Evolutionary conservation across 2,329 filamentous ascomycete species (phyloP).

Genomic region (Diaporthe helianthi): DNA sequence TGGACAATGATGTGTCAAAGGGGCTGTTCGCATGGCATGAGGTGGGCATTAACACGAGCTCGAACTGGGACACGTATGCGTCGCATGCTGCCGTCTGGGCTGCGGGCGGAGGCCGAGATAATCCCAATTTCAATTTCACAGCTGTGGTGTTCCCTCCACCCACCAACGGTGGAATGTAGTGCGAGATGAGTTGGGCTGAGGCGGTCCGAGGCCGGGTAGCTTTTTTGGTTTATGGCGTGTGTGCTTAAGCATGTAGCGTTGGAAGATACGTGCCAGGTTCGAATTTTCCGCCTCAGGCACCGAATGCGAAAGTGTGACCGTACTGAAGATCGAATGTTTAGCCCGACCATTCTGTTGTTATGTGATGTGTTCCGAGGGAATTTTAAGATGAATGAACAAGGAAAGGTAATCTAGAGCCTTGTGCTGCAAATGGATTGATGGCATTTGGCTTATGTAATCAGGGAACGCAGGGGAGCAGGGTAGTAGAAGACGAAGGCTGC

Average conservation of each 20-base stretch:
- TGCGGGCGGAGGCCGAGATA: slow-evolving; percentile 5
- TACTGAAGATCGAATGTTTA: background rate
- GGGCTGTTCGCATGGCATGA: slow-evolving; percentile 20
- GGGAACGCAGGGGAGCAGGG: too few species aligned
- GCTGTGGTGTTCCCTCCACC: background rate
- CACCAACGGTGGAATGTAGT: background rate
- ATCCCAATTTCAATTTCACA: slow-evolving; percentile 16
- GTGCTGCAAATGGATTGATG: background rate
- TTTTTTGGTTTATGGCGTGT: background rate
- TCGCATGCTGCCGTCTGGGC: slow-evolving; percentile 19
- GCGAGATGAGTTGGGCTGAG: background rate
- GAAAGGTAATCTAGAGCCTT: too few species aligned
- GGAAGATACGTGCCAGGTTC: background rate
- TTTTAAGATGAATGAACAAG: too few species aligned
- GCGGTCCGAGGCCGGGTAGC: background rate
- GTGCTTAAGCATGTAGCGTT: background rate
- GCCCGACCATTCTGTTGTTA: too few species aligned
- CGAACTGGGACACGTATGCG: slow-evolving; percentile 22
- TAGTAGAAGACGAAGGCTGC: background rate
- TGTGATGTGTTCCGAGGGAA: background rate
- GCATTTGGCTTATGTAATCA: background rate
- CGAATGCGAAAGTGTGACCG: background rate
- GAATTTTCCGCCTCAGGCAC: background rate
- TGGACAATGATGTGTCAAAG: background rate
- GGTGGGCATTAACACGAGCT: slow-evolving; percentile 17